Evolutionary conservation across 192 early-diverging fungal genomes (phyloP).

Genomic region (Coemansia sp.): DNA sequence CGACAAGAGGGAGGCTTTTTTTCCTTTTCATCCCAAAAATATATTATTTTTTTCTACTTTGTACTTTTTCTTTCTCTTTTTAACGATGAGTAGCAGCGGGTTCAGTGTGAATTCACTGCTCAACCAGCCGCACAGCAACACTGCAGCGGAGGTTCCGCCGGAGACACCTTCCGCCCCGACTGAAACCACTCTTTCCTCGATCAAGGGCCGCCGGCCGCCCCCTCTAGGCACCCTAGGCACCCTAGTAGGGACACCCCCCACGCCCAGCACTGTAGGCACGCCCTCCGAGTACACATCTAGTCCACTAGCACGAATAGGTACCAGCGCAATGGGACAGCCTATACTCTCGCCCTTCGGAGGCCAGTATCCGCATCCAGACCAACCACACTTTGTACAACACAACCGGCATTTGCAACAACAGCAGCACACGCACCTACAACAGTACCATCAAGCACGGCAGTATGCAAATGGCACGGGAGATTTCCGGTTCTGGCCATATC

Average conservation of each 20-base stretch:
- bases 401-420: constrained; percentile 9
- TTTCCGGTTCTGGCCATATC: constrained; percentile 51
- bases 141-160: constrained; percentile 2
- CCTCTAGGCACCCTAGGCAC: neutral
- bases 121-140: constrained; percentile 16
- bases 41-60: neutral
- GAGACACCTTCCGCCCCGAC: neutral
- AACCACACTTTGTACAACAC: constrained; percentile 1
- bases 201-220: neutral
- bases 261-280: neutral
- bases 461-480: constrained; percentile 19
- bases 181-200: neutral
- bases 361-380: neutral
- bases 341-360: neutral
- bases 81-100: constrained; percentile 10
- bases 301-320: neutral
- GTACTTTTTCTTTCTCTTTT: constrained; percentile 17
- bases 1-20: neutral
- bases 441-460: constrained; percentile 23
- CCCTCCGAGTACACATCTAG: neutral
- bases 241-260: neutral
- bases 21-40: neutral
- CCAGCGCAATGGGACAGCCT: neutral
- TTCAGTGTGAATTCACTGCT: constrained; percentile 47
- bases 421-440: constrained; percentile 12